Evolutionary conservation across 225 moss, liverwort and hornwort genomes (phyloP).

Genomic region (Antitrichia curtipendula): DNA sequence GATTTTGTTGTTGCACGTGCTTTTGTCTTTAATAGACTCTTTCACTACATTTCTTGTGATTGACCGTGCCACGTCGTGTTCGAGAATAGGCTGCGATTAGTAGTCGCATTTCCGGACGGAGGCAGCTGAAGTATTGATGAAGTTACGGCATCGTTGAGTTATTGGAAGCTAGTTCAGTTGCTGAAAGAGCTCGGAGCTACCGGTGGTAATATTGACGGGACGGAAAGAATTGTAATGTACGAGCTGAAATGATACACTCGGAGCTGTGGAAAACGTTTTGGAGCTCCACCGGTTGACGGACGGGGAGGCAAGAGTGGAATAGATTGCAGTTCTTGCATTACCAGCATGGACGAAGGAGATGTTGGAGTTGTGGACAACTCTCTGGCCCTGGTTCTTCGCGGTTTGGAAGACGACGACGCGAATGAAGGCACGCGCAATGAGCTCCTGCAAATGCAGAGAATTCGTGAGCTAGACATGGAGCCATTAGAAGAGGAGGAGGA

Average conservation of each 20-base stretch:
- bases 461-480: conserved; percentile 64
- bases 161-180: neutral
- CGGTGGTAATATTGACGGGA: neutral
- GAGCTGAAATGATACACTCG: conserved; percentile 8
- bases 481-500: conserved; percentile 90
- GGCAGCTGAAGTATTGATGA: neutral
- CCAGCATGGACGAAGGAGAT: conserved; percentile 31
- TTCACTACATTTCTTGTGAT: neutral
- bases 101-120: neutral
- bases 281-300: conserved; percentile 1
- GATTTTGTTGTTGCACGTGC: neutral
- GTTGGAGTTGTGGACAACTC: conserved; percentile 25
- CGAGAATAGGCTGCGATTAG: conserved; percentile 1
- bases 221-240: neutral
- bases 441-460: conserved; percentile 51
- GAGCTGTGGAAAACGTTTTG: neutral
- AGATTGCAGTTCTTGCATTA: neutral
- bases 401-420: neutral
- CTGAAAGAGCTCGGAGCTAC: neutral
- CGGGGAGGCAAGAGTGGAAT: neutral
- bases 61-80: neutral
- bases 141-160: neutral
- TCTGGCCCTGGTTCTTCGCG: conserved; percentile 7
- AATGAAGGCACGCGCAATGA: conserved; percentile 26
- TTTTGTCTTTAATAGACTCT: neutral